phyloP scores from a whole-genome alignment of 2,329 filamentous ascomycete genomes.

The Aspergillus eucalypticola region DNA sequence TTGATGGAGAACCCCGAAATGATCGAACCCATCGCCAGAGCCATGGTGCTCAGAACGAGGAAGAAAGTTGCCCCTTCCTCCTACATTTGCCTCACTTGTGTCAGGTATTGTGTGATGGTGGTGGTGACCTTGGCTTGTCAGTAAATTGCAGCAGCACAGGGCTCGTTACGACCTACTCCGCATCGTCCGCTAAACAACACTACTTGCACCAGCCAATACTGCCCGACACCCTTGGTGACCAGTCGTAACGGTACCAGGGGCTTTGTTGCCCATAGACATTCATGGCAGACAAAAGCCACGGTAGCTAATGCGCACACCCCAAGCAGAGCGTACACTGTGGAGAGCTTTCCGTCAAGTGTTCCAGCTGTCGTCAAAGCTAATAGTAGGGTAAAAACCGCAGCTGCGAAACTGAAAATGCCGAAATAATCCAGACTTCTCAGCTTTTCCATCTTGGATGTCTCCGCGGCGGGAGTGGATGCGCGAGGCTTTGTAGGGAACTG shows the following conservation, averaged over 20 bases:
- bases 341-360: not conserved
- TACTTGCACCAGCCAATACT: conserved; percentile 5
- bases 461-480: not conserved
- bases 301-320: not conserved
- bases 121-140: not conserved
- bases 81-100: not conserved
- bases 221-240: not conserved
- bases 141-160: not conserved
- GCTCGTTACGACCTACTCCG: not conserved
- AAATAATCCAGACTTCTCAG: not conserved
- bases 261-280: not conserved
- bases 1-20: not conserved
- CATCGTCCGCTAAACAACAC: not conserved
- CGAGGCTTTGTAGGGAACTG: not conserved
- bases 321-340: not conserved
- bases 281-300: not conserved
- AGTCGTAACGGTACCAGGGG: not conserved
- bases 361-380: not conserved
- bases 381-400: not conserved
- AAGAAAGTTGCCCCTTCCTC: not conserved
- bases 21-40: not conserved
- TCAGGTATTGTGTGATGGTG: conserved; percentile 1
- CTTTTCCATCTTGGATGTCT: not conserved
- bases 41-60: conserved; percentile 1
- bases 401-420: not conserved